Evolutionary conservation across 2,329 filamentous ascomycete genomes (phyloP).

Genomic region (Ilyonectria sp.): DNA sequence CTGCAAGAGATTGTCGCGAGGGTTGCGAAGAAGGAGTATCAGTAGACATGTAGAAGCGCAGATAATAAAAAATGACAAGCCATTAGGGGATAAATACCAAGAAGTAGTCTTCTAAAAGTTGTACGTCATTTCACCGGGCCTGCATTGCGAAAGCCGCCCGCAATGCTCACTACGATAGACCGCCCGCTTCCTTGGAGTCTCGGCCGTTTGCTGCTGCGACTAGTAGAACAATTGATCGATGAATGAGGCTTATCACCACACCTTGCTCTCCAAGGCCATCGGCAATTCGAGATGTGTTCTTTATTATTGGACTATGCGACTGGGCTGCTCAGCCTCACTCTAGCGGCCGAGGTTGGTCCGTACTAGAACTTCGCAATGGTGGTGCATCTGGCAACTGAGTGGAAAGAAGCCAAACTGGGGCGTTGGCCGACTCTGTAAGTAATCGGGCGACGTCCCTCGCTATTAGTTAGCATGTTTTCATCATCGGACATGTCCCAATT

Average conservation of each 20-base stretch:
- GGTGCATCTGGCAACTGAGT: not conserved
- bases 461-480: too few species aligned
- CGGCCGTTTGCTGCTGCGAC: not conserved
- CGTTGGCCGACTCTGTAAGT: not conserved
- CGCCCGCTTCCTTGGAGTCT: too few species aligned
- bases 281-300: too few species aligned
- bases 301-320: not conserved
- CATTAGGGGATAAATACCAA: too few species aligned
- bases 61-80: not conserved
- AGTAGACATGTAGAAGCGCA: slow-evolving; percentile 15
- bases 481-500: not conserved
- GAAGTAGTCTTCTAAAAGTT: too few species aligned
- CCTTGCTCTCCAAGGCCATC: not conserved
- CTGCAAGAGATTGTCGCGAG: slow-evolving; percentile 66
- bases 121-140: too few species aligned
- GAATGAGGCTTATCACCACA: not conserved
- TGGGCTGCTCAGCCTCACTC: slow-evolving; percentile 8
- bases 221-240: not conserved
- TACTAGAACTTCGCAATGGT: not conserved
- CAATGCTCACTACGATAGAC: too few species aligned
- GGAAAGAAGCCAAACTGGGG: not conserved
- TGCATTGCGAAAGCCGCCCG: too few species aligned
- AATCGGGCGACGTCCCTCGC: not conserved
- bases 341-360: slow-evolving; percentile 29
- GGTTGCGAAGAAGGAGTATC: slow-evolving; percentile 56